Percentiles rank a stretch among this genome's conserved stretches.
Evolutionary conservation across 345 rosid species (phyloP).

Genomic region (Anastatica hierochuntica): DNA sequence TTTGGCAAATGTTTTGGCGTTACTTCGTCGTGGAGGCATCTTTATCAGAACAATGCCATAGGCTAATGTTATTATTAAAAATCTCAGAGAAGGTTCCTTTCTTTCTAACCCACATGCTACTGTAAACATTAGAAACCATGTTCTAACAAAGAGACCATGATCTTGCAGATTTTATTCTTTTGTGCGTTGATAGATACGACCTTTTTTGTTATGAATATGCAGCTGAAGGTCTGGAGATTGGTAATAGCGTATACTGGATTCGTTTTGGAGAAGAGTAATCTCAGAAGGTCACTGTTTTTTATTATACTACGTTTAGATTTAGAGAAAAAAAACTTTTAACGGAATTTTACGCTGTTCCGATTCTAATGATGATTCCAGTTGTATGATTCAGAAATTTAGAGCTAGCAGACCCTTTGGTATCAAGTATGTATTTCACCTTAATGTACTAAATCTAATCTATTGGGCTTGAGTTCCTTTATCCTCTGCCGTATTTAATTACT

Average conservation of each 20-base stretch:
- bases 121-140: too few relatives aligned
- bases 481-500: neutral
- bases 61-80: slow-evolving; percentile 84
- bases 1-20: slow-evolving; percentile 80
- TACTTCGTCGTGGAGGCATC: slow-evolving; percentile 91
- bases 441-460: slow-evolving; percentile 56
- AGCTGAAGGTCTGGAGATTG: slow-evolving; percentile 67
- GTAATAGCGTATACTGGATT: slow-evolving; percentile 86
- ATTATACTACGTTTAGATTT: too few relatives aligned
- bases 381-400: slow-evolving; percentile 57
- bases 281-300: slow-evolving; percentile 43
- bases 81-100: slow-evolving; percentile 69
- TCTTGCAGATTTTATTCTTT: too few relatives aligned
- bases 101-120: too few relatives aligned
- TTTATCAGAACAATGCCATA: slow-evolving; percentile 98
- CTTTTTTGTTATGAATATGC: too few relatives aligned
- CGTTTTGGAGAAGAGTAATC: slow-evolving; percentile 74
- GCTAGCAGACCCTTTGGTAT: slow-evolving; percentile 75
- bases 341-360: too few relatives aligned
- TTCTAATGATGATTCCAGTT: slow-evolving; percentile 16
- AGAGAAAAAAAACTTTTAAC: too few relatives aligned
- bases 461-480: too few relatives aligned
- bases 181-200: too few relatives aligned
- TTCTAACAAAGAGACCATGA: too few relatives aligned
- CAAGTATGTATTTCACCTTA: slow-evolving; percentile 81